phyloP scores from a whole-genome alignment of 495 filamentous ascomycete species.

The Penicillium salamii region DNA sequence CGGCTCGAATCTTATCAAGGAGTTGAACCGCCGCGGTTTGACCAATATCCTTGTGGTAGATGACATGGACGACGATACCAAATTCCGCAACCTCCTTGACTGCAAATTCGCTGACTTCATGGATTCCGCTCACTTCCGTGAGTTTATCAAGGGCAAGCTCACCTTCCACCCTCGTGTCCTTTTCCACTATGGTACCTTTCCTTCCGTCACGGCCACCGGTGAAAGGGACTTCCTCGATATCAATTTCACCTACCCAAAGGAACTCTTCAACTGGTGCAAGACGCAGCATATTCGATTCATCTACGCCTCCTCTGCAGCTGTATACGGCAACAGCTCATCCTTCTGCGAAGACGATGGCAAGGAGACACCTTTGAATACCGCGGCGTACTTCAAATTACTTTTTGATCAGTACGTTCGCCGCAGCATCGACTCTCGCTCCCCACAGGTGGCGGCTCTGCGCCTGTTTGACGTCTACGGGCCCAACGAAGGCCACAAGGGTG shows the following conservation, averaged over 20 bases:
- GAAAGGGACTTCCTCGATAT: neutral
- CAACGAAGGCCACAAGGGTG: neutral
- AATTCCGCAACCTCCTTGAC: slow-evolving; percentile 2
- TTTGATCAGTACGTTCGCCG: slow-evolving; percentile 1
- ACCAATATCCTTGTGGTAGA: slow-evolving; percentile 1
- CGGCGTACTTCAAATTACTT: slow-evolving; percentile 1
- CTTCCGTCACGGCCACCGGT: neutral
- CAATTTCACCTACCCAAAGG: slow-evolving; percentile 4
- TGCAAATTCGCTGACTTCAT: slow-evolving; percentile 1
- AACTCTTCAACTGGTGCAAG: slow-evolving; percentile 5
- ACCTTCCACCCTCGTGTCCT: neutral
- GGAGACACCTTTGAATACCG: neutral
- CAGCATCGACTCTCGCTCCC: neutral
- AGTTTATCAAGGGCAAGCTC: neutral
- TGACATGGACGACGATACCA: neutral
- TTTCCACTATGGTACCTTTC: neutral
- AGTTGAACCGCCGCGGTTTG: neutral
- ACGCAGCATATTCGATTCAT: neutral
- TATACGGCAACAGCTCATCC: neutral
- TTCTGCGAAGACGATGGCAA: neutral
- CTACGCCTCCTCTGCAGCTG: slow-evolving; percentile 2
- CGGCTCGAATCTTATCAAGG: slow-evolving; percentile 3
- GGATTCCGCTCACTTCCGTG: neutral
- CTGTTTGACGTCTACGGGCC: slow-evolving; percentile 5
- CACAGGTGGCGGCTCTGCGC: neutral